These are phyloP conservation scores for Monilinia fructicola DNA, from an alignment of 2,329 filamentous ascomycete genomes.

Conservation along the genomic window DNA sequence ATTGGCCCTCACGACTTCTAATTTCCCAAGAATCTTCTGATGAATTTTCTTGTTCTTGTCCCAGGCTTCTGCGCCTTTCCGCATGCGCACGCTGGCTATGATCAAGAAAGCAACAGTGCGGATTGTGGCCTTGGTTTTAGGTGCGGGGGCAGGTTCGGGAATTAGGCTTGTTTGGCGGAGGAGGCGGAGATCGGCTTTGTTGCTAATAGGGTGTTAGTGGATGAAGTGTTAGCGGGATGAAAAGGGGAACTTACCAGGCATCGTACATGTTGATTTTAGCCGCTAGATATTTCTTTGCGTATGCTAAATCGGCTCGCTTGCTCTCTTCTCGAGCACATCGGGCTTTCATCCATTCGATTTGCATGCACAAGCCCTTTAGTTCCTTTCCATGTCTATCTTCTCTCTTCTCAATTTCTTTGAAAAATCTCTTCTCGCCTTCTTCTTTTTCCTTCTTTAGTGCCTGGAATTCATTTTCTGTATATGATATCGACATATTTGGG, in stretches of 20 bases:
- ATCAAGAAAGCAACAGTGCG: slow-evolving; percentile 50
- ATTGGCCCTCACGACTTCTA: slow-evolving; percentile 33
- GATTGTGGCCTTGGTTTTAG: slow-evolving; percentile 40
- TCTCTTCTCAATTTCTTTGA: slow-evolving; percentile 39
- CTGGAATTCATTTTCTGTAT: slow-evolving; percentile 45
- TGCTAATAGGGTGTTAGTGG: slow-evolving; percentile 56
- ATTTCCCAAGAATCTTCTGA: slow-evolving; percentile 35
- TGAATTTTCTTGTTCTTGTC: slow-evolving; percentile 50
- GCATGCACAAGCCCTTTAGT: slow-evolving; percentile 78
- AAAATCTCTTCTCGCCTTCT: slow-evolving; percentile 53
- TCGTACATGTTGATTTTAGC: slow-evolving; percentile 80
- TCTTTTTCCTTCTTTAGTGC: slow-evolving; percentile 40
- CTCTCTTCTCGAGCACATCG: slow-evolving; percentile 76
- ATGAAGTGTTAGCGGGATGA: slow-evolving; percentile 12
- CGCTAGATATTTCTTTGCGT: slow-evolving; percentile 81
- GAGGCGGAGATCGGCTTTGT: slow-evolving; percentile 84
- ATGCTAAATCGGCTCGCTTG: slow-evolving; percentile 77
- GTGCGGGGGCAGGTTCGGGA: slow-evolving; percentile 7
- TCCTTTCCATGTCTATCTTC: slow-evolving; percentile 72
- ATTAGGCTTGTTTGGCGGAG: slow-evolving; percentile 77
- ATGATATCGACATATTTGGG: slow-evolving; percentile 42
- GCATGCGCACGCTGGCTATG: slow-evolving; percentile 52
- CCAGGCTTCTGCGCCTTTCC: slow-evolving; percentile 50
- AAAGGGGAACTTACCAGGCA: slow-evolving; percentile 70
- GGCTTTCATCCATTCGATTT: slow-evolving; percentile 88